Base-by-base conservation (phyloP, 2,329 filamentous ascomycete genomes). In the Colletotrichum aenigma region DNA sequence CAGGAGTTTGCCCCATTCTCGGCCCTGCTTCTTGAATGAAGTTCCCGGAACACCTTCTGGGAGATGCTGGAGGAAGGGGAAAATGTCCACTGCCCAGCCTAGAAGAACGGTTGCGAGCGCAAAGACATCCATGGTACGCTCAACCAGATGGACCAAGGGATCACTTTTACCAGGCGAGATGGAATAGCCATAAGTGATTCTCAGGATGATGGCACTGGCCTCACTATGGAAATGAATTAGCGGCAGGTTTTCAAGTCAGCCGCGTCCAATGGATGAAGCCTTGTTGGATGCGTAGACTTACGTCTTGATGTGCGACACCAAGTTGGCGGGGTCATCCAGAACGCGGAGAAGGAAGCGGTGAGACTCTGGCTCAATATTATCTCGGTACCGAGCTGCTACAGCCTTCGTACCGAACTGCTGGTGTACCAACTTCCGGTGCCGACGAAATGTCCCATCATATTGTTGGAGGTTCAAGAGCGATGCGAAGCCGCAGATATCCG, bases 21-120 rank as follows among this genome's bases (percentile, higher is more conserved):
- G 43, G 13, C 69, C 74, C 6, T 56, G 43, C 52, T 65, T 60
- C 38, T 76, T 70, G n/a, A 74, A 78, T 3, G 43, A 70, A 2
- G 77, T 61, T 9, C 75, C 76, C 2, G 77, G 77, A 1, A 76
- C 24, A 7, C 43, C 43, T 48, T 48, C 43, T 7, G 43, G 43
- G 10, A 48, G n/a, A 48, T 48, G 43, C 43, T 48, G 43, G 10
- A 48, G 43, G 6, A 48, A 48, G n/a, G 43, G 43, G 43, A 48
- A 48, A 6, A 48, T 48, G n/a, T 48, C 43, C 6, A 48, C 43
- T 12, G 43, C 43, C 43, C 43, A 48, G 0, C 43, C 43, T 4
- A 48, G n/a, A 48, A 48, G 43, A 48, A 48, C 43, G 43, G 43
- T 48, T 48, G 43, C 43, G 10, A 48, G 43, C 12, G 43, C 43